A percentile compares a stretch with the other conserved stretches of the same genome.
Evolutionary conservation across 169 alveolate species (phyloP).

Genomic region (Cryptosporidium baileyi): DNA sequence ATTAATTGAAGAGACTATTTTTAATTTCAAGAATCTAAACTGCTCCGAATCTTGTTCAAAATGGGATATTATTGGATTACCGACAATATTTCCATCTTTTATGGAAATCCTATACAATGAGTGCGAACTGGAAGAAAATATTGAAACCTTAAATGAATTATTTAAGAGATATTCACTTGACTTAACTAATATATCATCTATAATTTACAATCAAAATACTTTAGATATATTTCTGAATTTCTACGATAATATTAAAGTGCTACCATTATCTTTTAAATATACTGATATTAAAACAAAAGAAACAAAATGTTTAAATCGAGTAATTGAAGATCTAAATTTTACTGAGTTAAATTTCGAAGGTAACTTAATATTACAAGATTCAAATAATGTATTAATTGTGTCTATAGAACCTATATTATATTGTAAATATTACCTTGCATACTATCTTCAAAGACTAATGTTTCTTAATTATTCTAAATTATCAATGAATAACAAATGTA

Average conservation of each 20-base stretch:
- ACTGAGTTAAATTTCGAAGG: not conserved
- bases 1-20: not conserved
- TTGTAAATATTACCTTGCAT: constrained; percentile 15
- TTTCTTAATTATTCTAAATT: no score
- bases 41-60: not conserved
- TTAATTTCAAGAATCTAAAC: not conserved
- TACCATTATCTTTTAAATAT: not conserved
- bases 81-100: constrained; percentile 43
- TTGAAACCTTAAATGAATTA: no score
- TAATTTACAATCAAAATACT: not conserved
- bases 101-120: not conserved
- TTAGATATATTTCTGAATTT: constrained; percentile 7
- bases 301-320: not conserved
- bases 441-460: not conserved
- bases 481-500: no score
- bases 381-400: not conserved
- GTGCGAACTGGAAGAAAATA: no score
- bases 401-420: constrained; percentile 34
- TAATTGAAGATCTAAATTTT: no score
- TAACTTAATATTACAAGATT: not conserved
- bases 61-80: constrained; percentile 30
- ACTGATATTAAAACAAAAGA: not conserved
- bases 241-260: constrained; percentile 13
- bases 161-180: no score
- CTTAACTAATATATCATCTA: not conserved